Base-by-base conservation (phyloP, 768 basidiomycete species). In the Russula sp. region DNA sequence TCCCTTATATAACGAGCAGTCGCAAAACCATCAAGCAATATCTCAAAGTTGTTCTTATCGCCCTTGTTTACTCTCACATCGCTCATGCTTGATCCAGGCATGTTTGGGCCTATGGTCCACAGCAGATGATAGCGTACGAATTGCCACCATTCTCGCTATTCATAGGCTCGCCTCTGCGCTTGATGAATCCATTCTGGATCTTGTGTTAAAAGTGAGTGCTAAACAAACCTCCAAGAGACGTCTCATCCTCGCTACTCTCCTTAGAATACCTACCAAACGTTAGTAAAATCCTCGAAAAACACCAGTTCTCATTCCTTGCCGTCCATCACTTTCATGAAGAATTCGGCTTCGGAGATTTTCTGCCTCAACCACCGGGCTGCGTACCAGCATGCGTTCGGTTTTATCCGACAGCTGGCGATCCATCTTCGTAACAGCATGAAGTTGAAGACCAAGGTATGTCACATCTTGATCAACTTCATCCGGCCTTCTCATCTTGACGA, bases 361-460 rank as follows among this genome's bases (percentile, higher is more conserved):
- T 88, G 86, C 66, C 75, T 94, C 56, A 80, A 89, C 69, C 88
- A 87, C 64, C 79, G 82, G 14, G 75, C 79, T 9, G 79, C 91
- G 11, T 98, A 98, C 73, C 94, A 94, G 69, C 94, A 97, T 70
- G 94, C 94, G 3, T 99, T 98, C 76, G 87, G 88, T 9, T 98
- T 94, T 74, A 95, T 98, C 67, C 86, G 97, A 47, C 92, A 94
- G 73, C 84, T 99, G 37, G 97, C 96, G 2, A 88, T 98, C 58
- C 91, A 92, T 70, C 79, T 99, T 45, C 79, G 97, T 58, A 91
- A 89, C 70, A 91, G 91, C 73, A 91, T 94, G 85, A 94, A 95
- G 75, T 79, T 86, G 45, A 87, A 88, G 71, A 87, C 84, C 34
- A 94, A 94, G 80, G 92, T 87, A 48, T 6, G 77, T 71, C 31